Conservation (phyloP, 208 protist genomes). For the Crithidia brevicula region DNA sequence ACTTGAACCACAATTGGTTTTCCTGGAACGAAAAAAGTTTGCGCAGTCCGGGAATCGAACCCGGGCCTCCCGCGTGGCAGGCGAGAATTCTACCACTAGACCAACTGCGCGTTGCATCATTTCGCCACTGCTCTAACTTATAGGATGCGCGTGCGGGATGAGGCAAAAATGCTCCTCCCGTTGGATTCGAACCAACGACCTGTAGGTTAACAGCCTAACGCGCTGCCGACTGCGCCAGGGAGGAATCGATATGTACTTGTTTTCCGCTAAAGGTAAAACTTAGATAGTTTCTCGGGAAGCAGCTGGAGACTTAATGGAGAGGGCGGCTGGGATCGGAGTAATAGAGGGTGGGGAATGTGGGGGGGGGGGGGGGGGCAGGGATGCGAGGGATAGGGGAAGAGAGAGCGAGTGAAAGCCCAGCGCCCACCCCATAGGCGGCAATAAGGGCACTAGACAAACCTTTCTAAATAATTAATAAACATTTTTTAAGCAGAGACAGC, state of each 20-base stretch:
- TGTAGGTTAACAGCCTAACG: conserved; percentile 97
- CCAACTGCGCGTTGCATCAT: conserved; percentile 65
- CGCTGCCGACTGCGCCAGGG: conserved; percentile 95
- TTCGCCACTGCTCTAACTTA: not conserved
- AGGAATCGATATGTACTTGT: conserved; percentile 51
- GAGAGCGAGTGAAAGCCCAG: too few species aligned
- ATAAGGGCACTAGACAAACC: too few species aligned
- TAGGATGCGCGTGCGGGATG: not conserved
- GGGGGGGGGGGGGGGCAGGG: too few species aligned
- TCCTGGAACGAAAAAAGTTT: conserved; percentile 34
- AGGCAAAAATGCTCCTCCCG: conserved; percentile 87
- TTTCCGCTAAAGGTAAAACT: too few species aligned
- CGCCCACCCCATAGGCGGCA: too few species aligned
- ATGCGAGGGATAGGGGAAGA: too few species aligned
- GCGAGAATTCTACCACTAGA: conserved; percentile 91
- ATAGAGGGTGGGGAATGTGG: too few species aligned
- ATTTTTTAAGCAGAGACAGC: too few species aligned
- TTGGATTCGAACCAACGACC: conserved; percentile 96
- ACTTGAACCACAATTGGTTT: not conserved
- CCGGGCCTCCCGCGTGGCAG: conserved; percentile 88
- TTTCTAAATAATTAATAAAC: too few species aligned
- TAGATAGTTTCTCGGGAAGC: too few species aligned
- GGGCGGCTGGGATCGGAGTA: too few species aligned
- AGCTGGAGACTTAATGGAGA: too few species aligned
- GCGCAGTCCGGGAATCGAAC: conserved; percentile 90